phyloP scores from a whole-genome alignment of 768 basidiomycete genomes.

The Cystofilobasidium ferigula region DNA sequence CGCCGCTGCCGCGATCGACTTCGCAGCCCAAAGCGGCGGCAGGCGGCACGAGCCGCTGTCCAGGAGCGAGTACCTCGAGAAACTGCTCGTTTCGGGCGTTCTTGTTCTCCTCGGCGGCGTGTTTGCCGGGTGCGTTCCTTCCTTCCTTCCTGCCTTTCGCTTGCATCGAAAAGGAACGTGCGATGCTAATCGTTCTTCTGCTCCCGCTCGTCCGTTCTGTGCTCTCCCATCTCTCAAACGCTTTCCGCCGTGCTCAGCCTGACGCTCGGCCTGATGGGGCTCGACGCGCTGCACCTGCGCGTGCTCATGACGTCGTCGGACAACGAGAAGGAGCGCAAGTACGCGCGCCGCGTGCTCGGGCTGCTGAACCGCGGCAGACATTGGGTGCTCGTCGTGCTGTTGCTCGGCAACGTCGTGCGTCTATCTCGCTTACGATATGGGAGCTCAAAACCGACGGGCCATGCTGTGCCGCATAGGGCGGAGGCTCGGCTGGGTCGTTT shows the following conservation, averaged over 20 bases:
- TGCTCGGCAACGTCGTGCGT: slow-evolving; percentile 67
- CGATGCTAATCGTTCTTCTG: no score
- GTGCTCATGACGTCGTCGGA: slow-evolving; percentile 74
- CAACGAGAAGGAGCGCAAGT: slow-evolving; percentile 41
- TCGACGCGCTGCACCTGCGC: slow-evolving; percentile 79
- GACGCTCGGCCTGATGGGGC: slow-evolving; percentile 85
- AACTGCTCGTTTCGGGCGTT: slow-evolving; percentile 53
- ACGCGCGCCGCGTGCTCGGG: slow-evolving; percentile 43
- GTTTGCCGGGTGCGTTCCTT: slow-evolving; percentile 65
- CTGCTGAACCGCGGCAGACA: slow-evolving; percentile 59
- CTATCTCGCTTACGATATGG: no score
- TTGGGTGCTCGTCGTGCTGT: slow-evolving; percentile 88
- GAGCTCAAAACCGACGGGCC: no score
- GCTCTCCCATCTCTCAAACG: no score
- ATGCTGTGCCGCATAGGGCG: no score
- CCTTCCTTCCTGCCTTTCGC: background rate
- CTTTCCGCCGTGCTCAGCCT: no score
- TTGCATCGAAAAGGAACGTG: no score
- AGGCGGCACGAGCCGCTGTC: slow-evolving; percentile 35
- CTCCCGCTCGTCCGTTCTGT: no score
- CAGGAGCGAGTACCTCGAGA: slow-evolving; percentile 62
- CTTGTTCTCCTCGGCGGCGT: slow-evolving; percentile 79
- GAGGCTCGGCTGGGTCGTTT: no score
- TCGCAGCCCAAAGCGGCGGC: background rate
- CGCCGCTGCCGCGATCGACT: background rate